phyloP scores from a whole-genome alignment of 1,284 basidiomycete genomes.

The Termitomyces sp. region DNA sequence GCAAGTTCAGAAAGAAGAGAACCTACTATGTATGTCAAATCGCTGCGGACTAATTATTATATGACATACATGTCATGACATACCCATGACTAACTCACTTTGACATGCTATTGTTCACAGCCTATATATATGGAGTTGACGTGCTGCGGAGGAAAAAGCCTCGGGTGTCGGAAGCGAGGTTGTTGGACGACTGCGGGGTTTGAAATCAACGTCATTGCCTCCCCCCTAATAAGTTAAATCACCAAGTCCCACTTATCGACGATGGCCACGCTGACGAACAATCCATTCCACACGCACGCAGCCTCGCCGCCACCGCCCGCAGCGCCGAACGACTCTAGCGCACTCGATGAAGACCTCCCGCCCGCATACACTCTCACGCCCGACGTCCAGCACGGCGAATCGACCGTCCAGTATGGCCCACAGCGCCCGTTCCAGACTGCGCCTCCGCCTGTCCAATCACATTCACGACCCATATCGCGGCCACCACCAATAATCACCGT shows the following conservation, averaged over 20 bases:
- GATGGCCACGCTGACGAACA: background rate
- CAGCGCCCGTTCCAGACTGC: conserved; percentile 53
- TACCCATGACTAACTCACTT: too few species aligned
- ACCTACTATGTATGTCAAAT: too few species aligned
- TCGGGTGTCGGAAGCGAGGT: too few species aligned
- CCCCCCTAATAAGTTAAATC: too few species aligned
- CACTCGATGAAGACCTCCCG: conserved; percentile 44
- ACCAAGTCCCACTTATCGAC: background rate
- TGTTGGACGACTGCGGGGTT: background rate
- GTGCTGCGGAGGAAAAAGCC: too few species aligned
- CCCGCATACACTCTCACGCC: conserved; percentile 62
- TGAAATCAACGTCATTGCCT: background rate
- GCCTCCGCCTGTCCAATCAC: conserved; percentile 18
- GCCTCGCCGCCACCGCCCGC: too few species aligned
- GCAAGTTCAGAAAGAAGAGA: too few species aligned
- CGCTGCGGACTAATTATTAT: too few species aligned
- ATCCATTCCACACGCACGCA: too few species aligned
- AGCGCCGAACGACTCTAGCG: conserved; percentile 3
- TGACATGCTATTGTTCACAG: too few species aligned
- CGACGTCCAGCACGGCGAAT: conserved; percentile 49
- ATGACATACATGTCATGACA: too few species aligned
- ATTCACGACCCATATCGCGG: conserved; percentile 7
- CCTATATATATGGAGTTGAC: too few species aligned
- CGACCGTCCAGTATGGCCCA: conserved; percentile 58
- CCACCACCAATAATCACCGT: background rate